Evolutionary conservation across 345 rosid species (phyloP).

Genomic region (Noccaea caerulescens): DNA sequence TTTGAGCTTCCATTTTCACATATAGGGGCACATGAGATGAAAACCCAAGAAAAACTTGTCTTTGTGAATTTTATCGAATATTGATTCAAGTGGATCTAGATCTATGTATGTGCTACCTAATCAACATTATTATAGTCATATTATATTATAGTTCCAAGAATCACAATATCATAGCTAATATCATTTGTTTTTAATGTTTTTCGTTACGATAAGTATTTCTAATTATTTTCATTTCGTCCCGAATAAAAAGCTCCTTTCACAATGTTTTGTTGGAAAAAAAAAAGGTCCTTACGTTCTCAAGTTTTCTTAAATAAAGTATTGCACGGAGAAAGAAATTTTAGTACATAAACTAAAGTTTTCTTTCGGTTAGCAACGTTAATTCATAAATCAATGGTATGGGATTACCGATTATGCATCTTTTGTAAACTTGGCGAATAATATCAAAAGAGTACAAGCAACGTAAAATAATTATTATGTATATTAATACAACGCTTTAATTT

Average conservation of each 20-base stretch:
- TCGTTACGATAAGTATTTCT: too few species aligned
- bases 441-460: neutral
- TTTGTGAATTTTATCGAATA: neutral
- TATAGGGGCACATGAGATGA: too few species aligned
- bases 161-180: neutral
- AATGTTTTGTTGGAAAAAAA: too few species aligned
- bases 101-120: neutral
- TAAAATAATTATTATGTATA: neutral
- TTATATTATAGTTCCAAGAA: neutral
- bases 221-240: too few species aligned
- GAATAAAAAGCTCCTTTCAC: too few species aligned
- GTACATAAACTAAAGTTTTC: neutral
- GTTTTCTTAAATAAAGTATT: neutral
- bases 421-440: neutral
- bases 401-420: neutral
- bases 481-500: neutral
- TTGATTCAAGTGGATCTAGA: slow-evolving; percentile 4
- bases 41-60: neutral
- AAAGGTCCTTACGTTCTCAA: too few species aligned
- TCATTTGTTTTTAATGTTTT: too few species aligned
- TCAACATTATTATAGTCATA: neutral
- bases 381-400: neutral
- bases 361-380: neutral
- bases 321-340: neutral
- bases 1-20: too few species aligned